Conservation (phyloP, 768 basidiomycete genomes). For the Amanita rubescens region DNA sequence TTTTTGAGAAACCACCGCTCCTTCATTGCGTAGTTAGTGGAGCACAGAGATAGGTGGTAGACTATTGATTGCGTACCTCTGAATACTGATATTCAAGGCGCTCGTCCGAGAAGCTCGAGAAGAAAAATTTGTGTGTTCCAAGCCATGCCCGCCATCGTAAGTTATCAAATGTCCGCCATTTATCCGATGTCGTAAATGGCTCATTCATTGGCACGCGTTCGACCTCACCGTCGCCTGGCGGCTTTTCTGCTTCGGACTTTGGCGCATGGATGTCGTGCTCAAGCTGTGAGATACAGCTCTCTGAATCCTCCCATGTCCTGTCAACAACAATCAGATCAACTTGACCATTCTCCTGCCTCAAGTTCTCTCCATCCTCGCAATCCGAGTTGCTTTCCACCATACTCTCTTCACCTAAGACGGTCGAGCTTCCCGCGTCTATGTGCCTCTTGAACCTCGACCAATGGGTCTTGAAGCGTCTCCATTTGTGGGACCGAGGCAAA, state of each 20-base stretch:
- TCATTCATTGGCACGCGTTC: slow-evolving; percentile 25
- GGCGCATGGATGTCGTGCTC: slow-evolving; percentile 43
- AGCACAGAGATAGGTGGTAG: background rate
- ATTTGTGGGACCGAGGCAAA: background rate
- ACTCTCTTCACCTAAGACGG: slow-evolving; percentile 35
- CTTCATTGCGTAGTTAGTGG: slow-evolving; percentile 22
- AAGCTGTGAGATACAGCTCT: slow-evolving; percentile 44
- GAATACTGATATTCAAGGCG: slow-evolving; percentile 38
- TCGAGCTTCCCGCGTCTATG: slow-evolving; percentile 50
- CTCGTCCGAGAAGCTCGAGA: slow-evolving; percentile 52
- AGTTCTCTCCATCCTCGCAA: slow-evolving; percentile 16
- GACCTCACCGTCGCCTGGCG: slow-evolving; percentile 19
- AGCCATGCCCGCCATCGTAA: slow-evolving; percentile 58
- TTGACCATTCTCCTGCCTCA: slow-evolving; percentile 25
- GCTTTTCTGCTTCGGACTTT: slow-evolving; percentile 40
- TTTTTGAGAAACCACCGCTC: slow-evolving; percentile 74
- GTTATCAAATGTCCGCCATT: slow-evolving; percentile 30
- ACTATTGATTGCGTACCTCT: slow-evolving; percentile 20
- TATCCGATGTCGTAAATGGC: slow-evolving; percentile 19
- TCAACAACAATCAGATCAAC: slow-evolving; percentile 77
- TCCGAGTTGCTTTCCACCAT: slow-evolving; percentile 30
- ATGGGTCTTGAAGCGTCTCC: slow-evolving; percentile 13
- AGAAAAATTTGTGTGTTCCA: slow-evolving; percentile 48
- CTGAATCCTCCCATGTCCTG: slow-evolving; percentile 56
- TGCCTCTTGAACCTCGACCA: slow-evolving; percentile 49